Evolutionary conservation across 2,329 filamentous ascomycete species (phyloP), one percentile per base, ranked within the genome.

Genomic region (Iodosphaeria phyllophila): DNA sequence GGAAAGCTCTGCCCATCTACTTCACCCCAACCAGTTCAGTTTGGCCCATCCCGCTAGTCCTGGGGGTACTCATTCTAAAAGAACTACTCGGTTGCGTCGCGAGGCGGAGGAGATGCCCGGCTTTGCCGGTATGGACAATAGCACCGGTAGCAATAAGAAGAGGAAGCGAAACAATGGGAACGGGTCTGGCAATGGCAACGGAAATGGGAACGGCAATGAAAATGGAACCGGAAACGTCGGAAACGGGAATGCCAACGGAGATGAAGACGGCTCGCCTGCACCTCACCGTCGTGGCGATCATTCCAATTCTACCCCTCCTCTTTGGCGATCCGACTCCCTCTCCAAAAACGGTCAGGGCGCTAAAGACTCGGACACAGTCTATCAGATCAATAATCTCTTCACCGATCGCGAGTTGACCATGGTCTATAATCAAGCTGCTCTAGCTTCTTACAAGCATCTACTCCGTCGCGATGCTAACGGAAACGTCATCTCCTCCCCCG

Each of bases 351-450:
- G 58, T 34, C 49, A 52, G 29, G 50, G 54, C 27, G 51, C 61
- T 28, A 63, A 64, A 40, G 60, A 68, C 37, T 59, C 64, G 12
- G 68, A 64, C 6, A 60, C 66, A 0, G 48, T 69, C 2, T 74
- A 72, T 42, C 74, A 64, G 41, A 64, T 76, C 30, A 69, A 75
- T 37, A 74, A 74, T 50, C 59, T 76, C 18, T 76, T 76, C 25
- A 75, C 70, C 0, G 71, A 76, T 36, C 74, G 72, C 46, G 71
- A 76, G 47, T 55, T 76, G 16, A 58, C 63, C 4, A 60, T 75
- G 52, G 66, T 65, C 15, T 74, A 74, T 42, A 74, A 73, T 31
- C 50, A 56, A 4, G 64, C 71, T 5, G 68, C 70, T 16, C 38
- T 72, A 12, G 68, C 68, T 3, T 60, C 71, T 6, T 64, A 73